A percentile compares a stretch with the other conserved stretches of the same genome.
Evolutionary conservation across 2,329 filamentous ascomycete species (phyloP).

Genomic region (Trichoderma polysporum): DNA sequence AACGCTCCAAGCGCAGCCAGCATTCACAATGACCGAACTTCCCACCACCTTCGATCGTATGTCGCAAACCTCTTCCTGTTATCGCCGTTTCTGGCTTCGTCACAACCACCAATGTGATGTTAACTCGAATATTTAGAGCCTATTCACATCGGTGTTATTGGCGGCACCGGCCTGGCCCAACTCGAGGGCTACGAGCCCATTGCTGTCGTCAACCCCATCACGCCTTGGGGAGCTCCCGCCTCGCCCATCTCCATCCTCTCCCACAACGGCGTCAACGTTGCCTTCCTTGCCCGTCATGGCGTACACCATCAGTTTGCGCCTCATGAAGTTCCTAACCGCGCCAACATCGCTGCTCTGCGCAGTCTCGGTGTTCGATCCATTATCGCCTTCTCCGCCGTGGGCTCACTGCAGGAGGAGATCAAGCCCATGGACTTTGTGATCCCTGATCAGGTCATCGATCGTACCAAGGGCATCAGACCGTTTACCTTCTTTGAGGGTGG

Average conservation of each 20-base stretch:
- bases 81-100: neutral
- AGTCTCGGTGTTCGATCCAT: slow-evolving; percentile 85
- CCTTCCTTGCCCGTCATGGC: slow-evolving; percentile 93
- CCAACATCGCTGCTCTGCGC: slow-evolving; percentile 97
- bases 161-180: slow-evolving; percentile 86
- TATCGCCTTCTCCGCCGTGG: slow-evolving; percentile 94
- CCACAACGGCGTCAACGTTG: slow-evolving; percentile 78
- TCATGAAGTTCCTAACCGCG: slow-evolving; percentile 90
- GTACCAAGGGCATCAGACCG: slow-evolving; percentile 89
- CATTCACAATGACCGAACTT: slow-evolving; percentile 49
- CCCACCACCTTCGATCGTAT: slow-evolving; percentile 60
- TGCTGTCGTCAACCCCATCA: slow-evolving; percentile 71
- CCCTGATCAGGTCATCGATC: slow-evolving; percentile 94
- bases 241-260: slow-evolving; percentile 81
- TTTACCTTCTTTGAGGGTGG: slow-evolving; percentile 96
- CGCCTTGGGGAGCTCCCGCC: slow-evolving; percentile 84
- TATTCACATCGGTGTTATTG: slow-evolving; percentile 84
- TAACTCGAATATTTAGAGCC: slow-evolving; percentile 47
- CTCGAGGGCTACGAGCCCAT: slow-evolving; percentile 85
- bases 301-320: slow-evolving; percentile 84
- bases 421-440: slow-evolving; percentile 96
- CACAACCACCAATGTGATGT: neutral
- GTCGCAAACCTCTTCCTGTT: slow-evolving; percentile 26
- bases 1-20: neutral
- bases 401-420: slow-evolving; percentile 87